These are phyloP conservation scores for Entomortierella beljakovae DNA, from an alignment of 192 early-diverging fungal genomes.

Conservation along the genomic window DNA sequence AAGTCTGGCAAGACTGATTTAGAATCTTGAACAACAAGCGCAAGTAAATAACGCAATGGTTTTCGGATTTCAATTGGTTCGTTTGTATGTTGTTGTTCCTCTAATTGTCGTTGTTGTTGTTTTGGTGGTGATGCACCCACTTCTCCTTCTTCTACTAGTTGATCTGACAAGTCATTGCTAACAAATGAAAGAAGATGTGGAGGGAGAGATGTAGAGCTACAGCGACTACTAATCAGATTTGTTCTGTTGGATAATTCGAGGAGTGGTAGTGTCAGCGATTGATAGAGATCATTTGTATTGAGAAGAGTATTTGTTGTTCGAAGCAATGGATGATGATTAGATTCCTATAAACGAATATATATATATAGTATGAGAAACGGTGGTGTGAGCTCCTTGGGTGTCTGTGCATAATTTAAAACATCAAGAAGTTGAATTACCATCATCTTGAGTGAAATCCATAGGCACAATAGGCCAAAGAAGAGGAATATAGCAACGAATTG, in stretches of 20 bases:
- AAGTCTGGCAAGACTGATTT: conserved; percentile 10
- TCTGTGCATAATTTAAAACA: not conserved
- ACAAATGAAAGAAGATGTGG: conserved; percentile 38
- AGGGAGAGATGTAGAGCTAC: conserved; percentile 10
- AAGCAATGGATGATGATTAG: conserved; percentile 12
- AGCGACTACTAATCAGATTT: conserved; percentile 15
- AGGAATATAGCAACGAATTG: conserved; percentile 19
- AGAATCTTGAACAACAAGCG: conserved; percentile 19
- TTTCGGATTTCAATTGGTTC: too few species aligned
- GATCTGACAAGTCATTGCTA: conserved; percentile 11
- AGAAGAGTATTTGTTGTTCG: conserved; percentile 16
- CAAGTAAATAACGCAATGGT: conserved; percentile 17
- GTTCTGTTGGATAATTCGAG: conserved; percentile 18
- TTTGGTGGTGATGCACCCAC: not conserved
- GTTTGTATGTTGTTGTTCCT: too few species aligned
- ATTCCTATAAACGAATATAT: not conserved
- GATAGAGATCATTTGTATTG: conserved; percentile 24
- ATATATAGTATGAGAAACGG: not conserved
- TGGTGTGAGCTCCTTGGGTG: not conserved
- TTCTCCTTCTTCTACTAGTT: not conserved
- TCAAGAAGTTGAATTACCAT: not conserved
- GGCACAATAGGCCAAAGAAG: conserved; percentile 17
- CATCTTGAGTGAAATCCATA: not conserved
- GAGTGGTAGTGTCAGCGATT: conserved; percentile 13
- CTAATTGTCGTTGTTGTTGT: too few species aligned